Percentiles rank a stretch among this genome's conserved stretches.
These are phyloP conservation scores for Agaricus bisporus DNA, from an alignment of 768 basidiomycete genomes.

Conservation along the genomic window DNA sequence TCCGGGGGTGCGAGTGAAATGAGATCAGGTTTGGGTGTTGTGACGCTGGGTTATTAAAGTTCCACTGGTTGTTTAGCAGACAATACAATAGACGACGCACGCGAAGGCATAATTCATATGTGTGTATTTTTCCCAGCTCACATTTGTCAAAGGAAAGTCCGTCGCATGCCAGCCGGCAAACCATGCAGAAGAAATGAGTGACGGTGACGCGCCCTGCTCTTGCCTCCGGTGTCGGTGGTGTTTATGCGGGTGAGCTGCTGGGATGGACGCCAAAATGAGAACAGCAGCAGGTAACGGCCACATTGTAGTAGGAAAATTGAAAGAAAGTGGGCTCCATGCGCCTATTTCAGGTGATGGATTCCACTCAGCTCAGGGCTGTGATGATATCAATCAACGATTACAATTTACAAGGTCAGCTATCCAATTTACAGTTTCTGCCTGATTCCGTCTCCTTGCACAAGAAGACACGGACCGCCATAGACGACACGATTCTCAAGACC, in stretches of 20 bases:
- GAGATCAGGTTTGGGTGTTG: slow-evolving; percentile 30
- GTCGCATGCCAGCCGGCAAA: slow-evolving; percentile 41
- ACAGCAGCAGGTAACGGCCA: neutral
- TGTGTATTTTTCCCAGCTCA: slow-evolving; percentile 49
- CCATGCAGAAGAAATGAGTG: slow-evolving; percentile 33
- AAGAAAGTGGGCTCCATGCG: neutral
- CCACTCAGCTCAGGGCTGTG: neutral
- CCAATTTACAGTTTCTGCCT: slow-evolving; percentile 6
- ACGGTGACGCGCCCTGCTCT: neutral
- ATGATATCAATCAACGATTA: neutral
- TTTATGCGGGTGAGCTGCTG: slow-evolving; percentile 9
- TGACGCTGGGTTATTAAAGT: slow-evolving; percentile 21
- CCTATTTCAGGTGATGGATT: neutral
- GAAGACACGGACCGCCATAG: slow-evolving; percentile 77
- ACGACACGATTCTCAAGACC: slow-evolving; percentile 64
- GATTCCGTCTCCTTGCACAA: slow-evolving; percentile 68
- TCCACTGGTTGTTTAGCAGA: neutral
- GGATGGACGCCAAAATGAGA: slow-evolving; percentile 8
- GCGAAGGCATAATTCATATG: slow-evolving; percentile 57
- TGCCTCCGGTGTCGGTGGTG: slow-evolving; percentile 13
- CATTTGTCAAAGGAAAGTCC: slow-evolving; percentile 34
- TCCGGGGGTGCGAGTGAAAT: slow-evolving; percentile 37
- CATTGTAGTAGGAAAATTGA: neutral
- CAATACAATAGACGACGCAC: slow-evolving; percentile 28
- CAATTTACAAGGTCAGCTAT: slow-evolving; percentile 7